A percentile compares a stretch with the other conserved stretches of the same genome.
Conservation (phyloP, 148 eudicot genomes). For the Fagopyrum tataricum region DNA sequence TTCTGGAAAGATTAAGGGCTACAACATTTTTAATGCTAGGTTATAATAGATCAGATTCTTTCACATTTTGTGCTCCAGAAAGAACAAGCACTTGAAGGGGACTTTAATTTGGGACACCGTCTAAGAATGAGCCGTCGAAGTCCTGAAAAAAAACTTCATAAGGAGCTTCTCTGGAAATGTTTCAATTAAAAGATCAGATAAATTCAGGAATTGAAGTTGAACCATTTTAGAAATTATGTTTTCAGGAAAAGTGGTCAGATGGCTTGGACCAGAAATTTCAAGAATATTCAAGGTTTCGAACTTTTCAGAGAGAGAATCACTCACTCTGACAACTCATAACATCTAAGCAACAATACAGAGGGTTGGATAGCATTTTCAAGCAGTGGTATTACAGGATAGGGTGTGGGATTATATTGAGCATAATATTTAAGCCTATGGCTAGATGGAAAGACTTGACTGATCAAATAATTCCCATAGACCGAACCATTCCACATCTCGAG, state of each 20-base stretch:
- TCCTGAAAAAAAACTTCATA: no score
- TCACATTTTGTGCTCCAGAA: background rate
- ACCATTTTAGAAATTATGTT: background rate
- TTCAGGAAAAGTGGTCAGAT: background rate
- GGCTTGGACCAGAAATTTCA: conserved; percentile 4
- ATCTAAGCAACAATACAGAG: conserved; percentile 9
- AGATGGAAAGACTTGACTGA: conserved; percentile 9
- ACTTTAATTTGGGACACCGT: background rate
- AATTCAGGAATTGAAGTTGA: background rate
- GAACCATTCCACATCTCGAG: conserved; percentile 4
- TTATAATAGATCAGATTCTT: conserved; percentile 1
- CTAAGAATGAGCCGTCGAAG: background rate
- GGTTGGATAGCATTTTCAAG: background rate
- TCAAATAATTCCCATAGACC: conserved; percentile 21
- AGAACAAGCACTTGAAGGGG: conserved; percentile 4
- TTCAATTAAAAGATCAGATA: conserved; percentile 1
- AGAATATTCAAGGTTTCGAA: background rate
- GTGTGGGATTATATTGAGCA: conserved; percentile 23
- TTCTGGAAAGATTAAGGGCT: background rate
- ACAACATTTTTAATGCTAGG: conserved; percentile 1
- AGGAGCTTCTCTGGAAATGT: no score
- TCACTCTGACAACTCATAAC: conserved; percentile 13
- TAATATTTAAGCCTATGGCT: conserved; percentile 18
- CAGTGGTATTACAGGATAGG: background rate
- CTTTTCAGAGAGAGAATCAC: background rate